Base-by-base conservation (phyloP, 2,329 filamentous ascomycete genomes). In the Talaromyces albobiverticillius region DNA sequence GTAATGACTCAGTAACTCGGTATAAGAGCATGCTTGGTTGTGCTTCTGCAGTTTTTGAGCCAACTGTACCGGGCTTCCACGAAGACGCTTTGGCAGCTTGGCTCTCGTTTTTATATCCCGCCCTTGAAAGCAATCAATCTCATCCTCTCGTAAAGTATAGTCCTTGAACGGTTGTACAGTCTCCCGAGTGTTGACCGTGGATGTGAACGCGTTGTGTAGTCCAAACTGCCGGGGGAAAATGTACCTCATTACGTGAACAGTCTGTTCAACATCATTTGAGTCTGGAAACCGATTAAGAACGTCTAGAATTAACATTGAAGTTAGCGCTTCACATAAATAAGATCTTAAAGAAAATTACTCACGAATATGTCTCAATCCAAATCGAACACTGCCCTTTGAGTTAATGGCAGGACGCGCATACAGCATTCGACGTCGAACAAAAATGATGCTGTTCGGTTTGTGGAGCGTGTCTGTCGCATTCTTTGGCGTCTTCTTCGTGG, bases 171-270 rank as follows among this genome's bases (percentile, higher is more conserved):
- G 82, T 62, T 93, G 87, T 0, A 83, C 76, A 0, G 87, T 93
- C 63, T 89, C 82, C 46, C 73, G 80, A 20, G 66, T 67, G 66
- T 94, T 81, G 14, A 87, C 79, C 3, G 76, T 73, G 4, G 85
- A 89, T 0, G 85, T 90, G 67, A 97, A 96, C n/a, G 88, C 90
- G 70, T 97, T 99, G 66, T 95, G 90, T 3, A 99, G 76, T 13
- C 84, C 83, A 65, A 96, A 97, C 64, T 97, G 92, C 10, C 87
- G 81, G 29, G 94, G 94, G 62, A 99, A 99, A 1, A 99, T 85
- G 70, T 97, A 93, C 77, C 93, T 94, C 82, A 96, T 83, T 18
- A 95, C 72, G 61, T 88, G 89, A 10, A 84, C 65, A 0, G 85
- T 88, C 58, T 87, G 81, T 11, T 71, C 65, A 1, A 76, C 63